Evolutionary conservation across 2,329 filamentous ascomycete genomes (phyloP).

Genomic region (Fusarium sp.): DNA sequence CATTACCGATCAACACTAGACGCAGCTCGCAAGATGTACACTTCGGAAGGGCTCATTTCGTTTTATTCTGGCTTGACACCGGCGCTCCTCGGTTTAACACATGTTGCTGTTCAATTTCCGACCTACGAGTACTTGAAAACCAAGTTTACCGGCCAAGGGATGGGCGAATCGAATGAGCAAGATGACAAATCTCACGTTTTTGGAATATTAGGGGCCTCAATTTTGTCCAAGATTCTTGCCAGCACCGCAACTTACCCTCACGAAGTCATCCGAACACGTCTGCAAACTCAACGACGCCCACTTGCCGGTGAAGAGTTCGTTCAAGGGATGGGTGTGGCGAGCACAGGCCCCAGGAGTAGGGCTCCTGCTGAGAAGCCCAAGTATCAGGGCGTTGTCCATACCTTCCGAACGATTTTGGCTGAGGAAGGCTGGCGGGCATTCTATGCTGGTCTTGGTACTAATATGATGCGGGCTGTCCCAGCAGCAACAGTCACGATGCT

Average conservation of each 20-base stretch:
- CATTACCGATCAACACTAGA: slow-evolving; percentile 92
- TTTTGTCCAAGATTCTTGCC: slow-evolving; percentile 93
- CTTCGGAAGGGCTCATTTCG: slow-evolving; percentile 84
- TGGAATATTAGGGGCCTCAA: slow-evolving; percentile 88
- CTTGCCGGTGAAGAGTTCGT: slow-evolving; percentile 66
- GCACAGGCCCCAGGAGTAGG: slow-evolving; percentile 44
- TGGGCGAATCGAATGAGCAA: slow-evolving; percentile 72
- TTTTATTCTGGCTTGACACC: slow-evolving; percentile 97
- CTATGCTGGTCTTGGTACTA: slow-evolving; percentile 96
- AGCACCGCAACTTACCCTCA: slow-evolving; percentile 97
- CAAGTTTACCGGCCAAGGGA: slow-evolving; percentile 87
- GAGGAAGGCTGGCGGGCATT: slow-evolving; percentile 98
- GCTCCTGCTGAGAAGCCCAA: slow-evolving; percentile 55
- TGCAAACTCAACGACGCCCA: slow-evolving; percentile 91
- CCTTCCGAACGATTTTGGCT: slow-evolving; percentile 83
- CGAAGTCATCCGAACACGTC: slow-evolving; percentile 91
- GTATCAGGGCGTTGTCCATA: slow-evolving; percentile 85
- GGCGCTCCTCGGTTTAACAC: slow-evolving; percentile 89
- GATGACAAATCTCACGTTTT: slow-evolving; percentile 73
- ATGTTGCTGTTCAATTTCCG: slow-evolving; percentile 97
- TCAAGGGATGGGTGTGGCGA: slow-evolving; percentile 62
- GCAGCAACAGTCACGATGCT: slow-evolving; percentile 98
- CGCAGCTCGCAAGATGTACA: slow-evolving; percentile 96
- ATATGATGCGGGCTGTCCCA: slow-evolving; percentile 95
- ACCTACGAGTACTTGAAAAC: slow-evolving; percentile 95